Conservation (phyloP, 2,329 filamentous ascomycete genomes). For the Balansia obtecta region DNA sequence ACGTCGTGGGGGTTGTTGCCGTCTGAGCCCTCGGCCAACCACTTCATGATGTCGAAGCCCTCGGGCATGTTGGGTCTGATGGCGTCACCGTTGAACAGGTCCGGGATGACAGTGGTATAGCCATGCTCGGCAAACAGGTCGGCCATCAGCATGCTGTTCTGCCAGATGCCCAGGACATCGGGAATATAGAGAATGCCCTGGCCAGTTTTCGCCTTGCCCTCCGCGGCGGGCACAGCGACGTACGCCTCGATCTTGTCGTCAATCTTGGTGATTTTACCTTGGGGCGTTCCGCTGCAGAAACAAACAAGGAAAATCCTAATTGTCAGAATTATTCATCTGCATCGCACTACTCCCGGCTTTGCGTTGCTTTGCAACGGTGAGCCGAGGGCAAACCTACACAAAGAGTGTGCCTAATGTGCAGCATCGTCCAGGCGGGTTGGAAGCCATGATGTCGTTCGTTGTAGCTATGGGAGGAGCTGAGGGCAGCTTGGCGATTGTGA, state of each 20-base stretch:
- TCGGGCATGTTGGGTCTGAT: slow-evolving; percentile 14
- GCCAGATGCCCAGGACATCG: slow-evolving; percentile 26
- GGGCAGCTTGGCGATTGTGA: too few species aligned
- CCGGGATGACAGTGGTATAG: slow-evolving; percentile 25
- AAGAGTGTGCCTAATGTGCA: slow-evolving; percentile 40
- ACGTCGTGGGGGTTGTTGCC: slow-evolving; percentile 33
- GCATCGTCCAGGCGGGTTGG: slow-evolving; percentile 38
- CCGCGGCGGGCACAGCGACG: slow-evolving; percentile 31
- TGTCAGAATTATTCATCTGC: background rate
- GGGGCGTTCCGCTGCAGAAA: slow-evolving; percentile 30
- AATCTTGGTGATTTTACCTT: slow-evolving; percentile 34
- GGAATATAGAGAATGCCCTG: slow-evolving; percentile 23
- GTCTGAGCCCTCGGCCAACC: slow-evolving; percentile 27
- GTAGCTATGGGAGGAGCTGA: background rate
- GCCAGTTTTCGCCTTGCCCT: slow-evolving; percentile 13
- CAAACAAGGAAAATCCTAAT: too few species aligned
- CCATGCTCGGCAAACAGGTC: slow-evolving; percentile 25
- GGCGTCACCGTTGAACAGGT: slow-evolving; percentile 27
- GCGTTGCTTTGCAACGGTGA: background rate
- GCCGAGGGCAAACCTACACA: slow-evolving; percentile 28
- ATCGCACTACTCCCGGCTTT: background rate
- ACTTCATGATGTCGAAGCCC: slow-evolving; percentile 19
- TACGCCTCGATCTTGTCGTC: slow-evolving; percentile 32
- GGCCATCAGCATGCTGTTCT: slow-evolving; percentile 29
- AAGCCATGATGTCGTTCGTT: slow-evolving; percentile 30